Evolutionary conservation across 78 protist species (phyloP), one percentile per base, ranked within the genome.

Genomic region (Dictyostelium brefeldianum): DNA sequence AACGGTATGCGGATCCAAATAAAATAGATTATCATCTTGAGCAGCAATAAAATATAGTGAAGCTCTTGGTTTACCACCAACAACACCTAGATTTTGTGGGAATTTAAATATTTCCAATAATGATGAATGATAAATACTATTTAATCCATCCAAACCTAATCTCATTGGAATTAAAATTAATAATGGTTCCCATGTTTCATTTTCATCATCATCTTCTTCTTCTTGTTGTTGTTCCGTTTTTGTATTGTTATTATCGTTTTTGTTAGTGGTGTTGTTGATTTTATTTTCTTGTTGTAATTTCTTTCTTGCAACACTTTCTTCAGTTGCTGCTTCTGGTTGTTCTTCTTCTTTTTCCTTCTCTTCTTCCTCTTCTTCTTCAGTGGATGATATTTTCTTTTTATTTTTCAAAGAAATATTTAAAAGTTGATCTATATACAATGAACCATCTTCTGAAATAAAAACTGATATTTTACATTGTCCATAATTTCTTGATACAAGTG

Each of bases 41-140:
- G 83, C 53, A 10, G 96, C 97, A 0, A 96, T 78, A 81, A 96
- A 96, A 73, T 96, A 96, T 20, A 96, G 71, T 4, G 96, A 78
- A 5, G 94, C 84, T 91, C 94, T 89, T 57, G 97, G 97, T 57
- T 78, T 96, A 8, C 97, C 97, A 48, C 97, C 97, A 27, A 96
- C 90, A 54, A 96, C 89, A 53, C 97, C 97, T 2, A 96, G 31
- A 57, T 56, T 67, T 43, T 91, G 95, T 22, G 95, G 95, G 43
- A 91, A 83, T 11, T 41, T 48, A 27, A 65, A 91, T 8, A 91
- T 69, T 11, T 81, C 91, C 20, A 82, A 81, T 17, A 91, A 47
- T 17, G 84, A 80, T 9, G 48, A 47, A 54, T 79, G 62, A 73
- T 96, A 96, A 20, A 91, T 59, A 50, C 78, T 15, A 56, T 89